Conservation (phyloP, 345 rosid species). For the Rhodamnia rubescens region DNA sequence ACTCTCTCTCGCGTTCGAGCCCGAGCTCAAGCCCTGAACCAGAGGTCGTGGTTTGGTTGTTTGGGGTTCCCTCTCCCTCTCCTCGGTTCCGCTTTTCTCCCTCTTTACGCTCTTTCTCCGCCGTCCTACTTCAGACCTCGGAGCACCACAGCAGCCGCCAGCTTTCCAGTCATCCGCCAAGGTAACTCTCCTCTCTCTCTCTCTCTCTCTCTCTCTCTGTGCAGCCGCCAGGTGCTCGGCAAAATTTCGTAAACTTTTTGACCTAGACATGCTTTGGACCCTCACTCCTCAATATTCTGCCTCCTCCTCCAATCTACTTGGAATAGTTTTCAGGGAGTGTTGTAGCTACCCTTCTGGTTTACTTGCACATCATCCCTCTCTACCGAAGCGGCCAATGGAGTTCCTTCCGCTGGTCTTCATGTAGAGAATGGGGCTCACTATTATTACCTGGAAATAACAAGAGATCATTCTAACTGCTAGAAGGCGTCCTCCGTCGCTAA, state of each 20-base stretch:
- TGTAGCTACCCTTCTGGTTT: background rate
- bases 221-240: background rate
- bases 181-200: background rate
- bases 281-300: background rate
- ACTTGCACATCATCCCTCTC: background rate
- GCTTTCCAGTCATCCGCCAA: background rate
- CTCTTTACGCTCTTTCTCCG: background rate
- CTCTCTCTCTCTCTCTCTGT: background rate
- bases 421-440: background rate
- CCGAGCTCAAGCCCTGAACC: background rate
- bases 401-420: background rate
- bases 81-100: background rate
- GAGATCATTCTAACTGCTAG: background rate
- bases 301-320: background rate
- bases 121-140: background rate
- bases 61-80: background rate
- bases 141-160: background rate
- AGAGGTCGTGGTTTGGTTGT: background rate
- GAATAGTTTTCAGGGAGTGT: background rate
- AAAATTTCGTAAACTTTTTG: background rate
- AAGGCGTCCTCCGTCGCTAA: background rate
- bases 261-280: background rate
- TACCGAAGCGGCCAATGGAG: background rate
- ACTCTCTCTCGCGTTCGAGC: background rate
- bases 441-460: background rate